Base-by-base conservation (phyloP, 768 basidiomycete species). In the Trametes villosa region DNA sequence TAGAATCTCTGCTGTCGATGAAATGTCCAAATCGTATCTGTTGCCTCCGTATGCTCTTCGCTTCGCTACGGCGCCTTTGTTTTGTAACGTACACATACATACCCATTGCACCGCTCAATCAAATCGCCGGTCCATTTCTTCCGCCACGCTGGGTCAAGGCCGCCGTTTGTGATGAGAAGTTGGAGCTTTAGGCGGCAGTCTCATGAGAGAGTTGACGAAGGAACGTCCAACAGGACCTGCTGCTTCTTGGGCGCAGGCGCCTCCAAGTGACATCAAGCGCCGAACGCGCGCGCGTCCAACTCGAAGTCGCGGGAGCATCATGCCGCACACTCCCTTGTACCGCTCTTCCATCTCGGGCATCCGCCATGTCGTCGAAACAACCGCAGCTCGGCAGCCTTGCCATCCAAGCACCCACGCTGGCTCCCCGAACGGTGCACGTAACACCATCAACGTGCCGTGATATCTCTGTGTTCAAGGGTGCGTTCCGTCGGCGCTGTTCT, bases 381-480 rank as follows among this genome's bases (percentile, higher is more conserved):
- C 86, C 84, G 58, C 72, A 70, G 47, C 77, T 91, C 27, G 90
- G 88, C 42, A 90, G 88, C 68, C 78, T 86, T 34, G 87, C 88
- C 9, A 72, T 92, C 42, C 86, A 91, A 74, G 82, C 83, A 7
- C 88, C 89, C 18, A 78, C 81, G 29, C 70, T 79, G 50, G 76
- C 81, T 29, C 80, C 86, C 30, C 86, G 88, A 65, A 77, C 83
- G 3, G 85, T 92, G n/a, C 84, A 86, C 70, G 85, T 94, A 52
- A 83, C 86, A n/a, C 75, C 86, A 17, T 76, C 82, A 65, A 92
- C 89, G 65, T 94, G 92, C 65, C 80, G 86, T 59, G 80, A 93
- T 69, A 80, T 92, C 30, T 86, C 86, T 15, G 64, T 90, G 7
- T 94, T 93, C 81, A 94, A 92, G 83, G 85, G 88, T 87, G 38